Evolutionary conservation across 2,329 filamentous ascomycete genomes (phyloP).

Genomic region (Sarocladium strictum): DNA sequence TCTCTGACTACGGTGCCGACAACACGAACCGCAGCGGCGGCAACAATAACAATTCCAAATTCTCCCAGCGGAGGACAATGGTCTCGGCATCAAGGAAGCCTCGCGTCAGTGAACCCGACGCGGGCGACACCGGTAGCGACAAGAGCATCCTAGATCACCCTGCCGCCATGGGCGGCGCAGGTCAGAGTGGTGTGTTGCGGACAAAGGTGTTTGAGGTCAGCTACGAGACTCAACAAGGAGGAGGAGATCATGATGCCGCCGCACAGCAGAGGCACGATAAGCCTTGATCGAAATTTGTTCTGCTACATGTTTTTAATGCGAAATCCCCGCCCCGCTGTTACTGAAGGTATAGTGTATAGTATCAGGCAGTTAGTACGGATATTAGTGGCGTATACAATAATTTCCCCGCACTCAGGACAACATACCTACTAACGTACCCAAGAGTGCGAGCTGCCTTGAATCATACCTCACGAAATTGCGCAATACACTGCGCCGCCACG

Average conservation of each 20-base stretch:
- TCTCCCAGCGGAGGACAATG: background rate
- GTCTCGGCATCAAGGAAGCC: background rate
- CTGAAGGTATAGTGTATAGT: no score
- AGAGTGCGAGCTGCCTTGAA: no score
- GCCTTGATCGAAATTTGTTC: no score
- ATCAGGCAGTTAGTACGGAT: no score
- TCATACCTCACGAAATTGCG: no score
- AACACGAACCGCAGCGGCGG: background rate
- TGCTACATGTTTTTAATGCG: no score
- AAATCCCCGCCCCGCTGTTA: no score
- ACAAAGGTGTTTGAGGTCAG: conserved; percentile 5
- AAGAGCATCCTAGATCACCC: conserved; percentile 4
- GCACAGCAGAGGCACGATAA: background rate
- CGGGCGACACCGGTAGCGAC: background rate
- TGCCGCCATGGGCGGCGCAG: background rate
- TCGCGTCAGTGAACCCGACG: background rate
- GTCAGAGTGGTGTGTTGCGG: background rate
- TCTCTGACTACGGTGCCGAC: conserved; percentile 1
- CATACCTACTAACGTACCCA: no score
- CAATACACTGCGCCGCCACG: no score
- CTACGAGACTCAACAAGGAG: background rate
- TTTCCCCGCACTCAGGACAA: no score
- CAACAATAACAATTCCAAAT: background rate
- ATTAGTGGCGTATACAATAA: no score
- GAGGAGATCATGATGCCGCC: background rate